Evolutionary conservation across 139 green algal species (phyloP), one percentile per base, ranked within the genome.

Genomic region (Asterochloris erici): DNA sequence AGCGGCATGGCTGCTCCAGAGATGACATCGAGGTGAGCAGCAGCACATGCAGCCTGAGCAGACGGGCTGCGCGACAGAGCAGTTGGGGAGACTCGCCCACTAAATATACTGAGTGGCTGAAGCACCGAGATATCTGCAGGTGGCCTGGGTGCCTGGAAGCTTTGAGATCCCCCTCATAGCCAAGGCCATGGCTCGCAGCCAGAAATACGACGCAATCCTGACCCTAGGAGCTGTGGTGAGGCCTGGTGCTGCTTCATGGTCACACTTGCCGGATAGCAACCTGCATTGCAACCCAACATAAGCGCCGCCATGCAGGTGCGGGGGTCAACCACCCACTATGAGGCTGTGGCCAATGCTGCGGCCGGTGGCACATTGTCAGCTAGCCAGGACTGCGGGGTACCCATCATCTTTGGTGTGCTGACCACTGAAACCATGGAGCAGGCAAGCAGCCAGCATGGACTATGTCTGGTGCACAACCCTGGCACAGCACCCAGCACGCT

Each of bases 111-210:
- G 38, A 28, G 38, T 13, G 14, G 54, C 76, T 81, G 76, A 73
- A 24, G 38, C 38, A 54, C 38, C 38, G 2, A 54, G 38, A 54
- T 6, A 10, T 2, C 38, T 54, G 71, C 87, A 98, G 94, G 92
- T 98, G 10, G 91, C 85, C 23, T 99, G 94, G 94, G 96, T 99
- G 15, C 96, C 96, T 38, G 96, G 96, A 54, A 94, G 87, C 88
- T 99, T 98, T 90, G 96, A 99, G 90, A 85, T 99, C 15, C 96
- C 96, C 2, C 83, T 98, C 10, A 90, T 98, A 54, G 95, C 95
- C 63, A 96, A 98, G 82, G 83, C 83, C 24, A 96, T 99, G 94
- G 96, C 96, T 12, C 92, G 92, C 81, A 95, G 85, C 1, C 91
- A 93, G 9, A 94, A 94, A 29, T 99, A 97, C 82, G 91, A 95